Evolutionary conservation across 257 asterid species (phyloP), one percentile per base, ranked within the genome.

Genomic region (Nyctanthes arbortristis): DNA sequence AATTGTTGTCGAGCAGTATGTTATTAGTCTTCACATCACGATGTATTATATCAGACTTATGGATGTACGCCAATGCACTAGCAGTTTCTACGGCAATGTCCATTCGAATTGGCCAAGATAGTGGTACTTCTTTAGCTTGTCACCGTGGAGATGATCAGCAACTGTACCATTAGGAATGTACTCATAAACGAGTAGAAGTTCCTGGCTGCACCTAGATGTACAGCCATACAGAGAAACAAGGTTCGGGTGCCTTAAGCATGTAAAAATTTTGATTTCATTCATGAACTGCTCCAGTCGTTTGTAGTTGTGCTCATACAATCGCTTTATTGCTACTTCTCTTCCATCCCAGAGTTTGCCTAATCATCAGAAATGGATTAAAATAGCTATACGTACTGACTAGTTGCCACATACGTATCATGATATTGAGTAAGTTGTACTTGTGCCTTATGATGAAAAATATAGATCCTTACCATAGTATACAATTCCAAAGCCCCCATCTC

Each of bases 131-230:
- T 0, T 60, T 49, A 7, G 82, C 71, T 52, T 62, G 5, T 68
- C 82, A 0, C 87, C 91, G 12, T 83, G 89, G 65, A 86, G 85
- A 40, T 86, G 87, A 77, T 86, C 89, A n/a, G 89, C 87, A 18
- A 86, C 78, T 2, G 91, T 85, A 7, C 91, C 91, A n/a, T 83
- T 85, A 6, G 80, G 59, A 1, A 83, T 43, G 76, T 81, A 85
- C 18, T 83, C 91, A 18, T 85, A 85, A 39, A 85, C 91, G 37
- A 85, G 87, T 20, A 83, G 80, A 34, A 85, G 91, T 28, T 83
- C 87, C 39, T 70, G 75, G 78, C 87, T 85, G 65, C 60, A 67
- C 34, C 82, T 71, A 16, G 88, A 83, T 7, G 89, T 81, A 77
- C 87, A 85, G 1, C 91, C 91, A 30, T 85, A 83, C 0, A 85